phyloP scores from a whole-genome alignment of 2,329 filamentous ascomycete genomes.

The Dendrostoma leiphaemia region DNA sequence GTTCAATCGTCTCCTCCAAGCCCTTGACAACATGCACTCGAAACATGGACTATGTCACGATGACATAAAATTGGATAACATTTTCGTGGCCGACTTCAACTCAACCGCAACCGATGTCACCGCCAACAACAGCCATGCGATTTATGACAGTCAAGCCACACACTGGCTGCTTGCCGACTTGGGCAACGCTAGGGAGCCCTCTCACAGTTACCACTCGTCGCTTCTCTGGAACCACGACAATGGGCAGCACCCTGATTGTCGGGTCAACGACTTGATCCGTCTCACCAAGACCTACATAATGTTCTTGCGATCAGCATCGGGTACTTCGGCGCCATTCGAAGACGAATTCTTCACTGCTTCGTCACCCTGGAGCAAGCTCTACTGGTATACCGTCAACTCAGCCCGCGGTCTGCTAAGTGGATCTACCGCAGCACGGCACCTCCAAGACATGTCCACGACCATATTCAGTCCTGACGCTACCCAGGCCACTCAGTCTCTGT shows the following conservation, averaged over 20 bases:
- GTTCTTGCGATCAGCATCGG: slow-evolving; percentile 26
- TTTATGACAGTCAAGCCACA: slow-evolving; percentile 11
- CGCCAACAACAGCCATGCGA: background rate
- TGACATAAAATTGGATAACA: slow-evolving; percentile 32
- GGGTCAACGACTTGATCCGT: slow-evolving; percentile 30
- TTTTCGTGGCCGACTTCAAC: slow-evolving; percentile 26
- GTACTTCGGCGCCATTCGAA: slow-evolving; percentile 25
- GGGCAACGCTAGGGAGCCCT: slow-evolving; percentile 29
- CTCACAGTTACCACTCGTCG: slow-evolving; percentile 30
- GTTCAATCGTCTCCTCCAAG: slow-evolving; percentile 26
- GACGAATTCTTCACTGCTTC: slow-evolving; percentile 23
- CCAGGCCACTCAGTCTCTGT: too few relatives aligned
- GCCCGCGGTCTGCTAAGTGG: background rate
- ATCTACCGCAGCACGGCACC: background rate
- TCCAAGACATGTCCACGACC: slow-evolving; percentile 7
- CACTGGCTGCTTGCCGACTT: slow-evolving; percentile 32
- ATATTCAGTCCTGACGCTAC: slow-evolving; percentile 7
- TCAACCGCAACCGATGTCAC: too few relatives aligned
- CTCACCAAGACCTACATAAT: slow-evolving; percentile 29
- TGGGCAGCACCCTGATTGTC: slow-evolving; percentile 30
- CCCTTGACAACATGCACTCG: slow-evolving; percentile 26
- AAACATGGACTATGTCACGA: slow-evolving; percentile 29
- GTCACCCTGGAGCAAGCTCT: slow-evolving; percentile 26
- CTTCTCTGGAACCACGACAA: slow-evolving; percentile 28
- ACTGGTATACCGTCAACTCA: slow-evolving; percentile 23